Base-by-base conservation (phyloP, 2,329 filamentous ascomycete genomes). In the Cryphonectria naterciae region DNA sequence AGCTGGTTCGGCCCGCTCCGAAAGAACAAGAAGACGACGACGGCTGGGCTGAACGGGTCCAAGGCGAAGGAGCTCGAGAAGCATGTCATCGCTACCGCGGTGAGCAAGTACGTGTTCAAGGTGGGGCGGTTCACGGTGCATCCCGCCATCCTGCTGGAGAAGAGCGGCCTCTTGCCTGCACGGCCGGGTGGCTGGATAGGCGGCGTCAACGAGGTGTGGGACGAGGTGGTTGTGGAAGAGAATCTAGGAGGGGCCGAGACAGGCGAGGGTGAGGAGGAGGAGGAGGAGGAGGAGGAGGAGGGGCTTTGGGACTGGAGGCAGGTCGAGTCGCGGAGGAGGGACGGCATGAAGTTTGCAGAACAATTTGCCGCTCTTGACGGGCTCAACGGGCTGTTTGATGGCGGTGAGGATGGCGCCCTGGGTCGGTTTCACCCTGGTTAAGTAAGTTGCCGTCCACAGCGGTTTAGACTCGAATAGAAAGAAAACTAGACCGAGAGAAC, bases 41-140 rank as follows among this genome's bases (percentile, higher is more conserved):
- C 79, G 61, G 81, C 81, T n/a, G 82, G 83, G 41, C 73, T 76
- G 46, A 75, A 78, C 58, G 79, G 81, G 37, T 79, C 78, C 1
- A 75, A 78, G 63, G 84, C 81, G 28, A 77, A 79, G 46, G 78
- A 85, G 41, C 88, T 88, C 79, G 85, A 89, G 79, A 89, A 87
- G 80, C 89, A 87, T 72, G 86, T 95, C 54, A 87, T 92, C 75
- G 93, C 93, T 1, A 91, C 91, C 0, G 90, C 90, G 0, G 80
- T 95, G 60, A 91, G 88, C 82, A 95, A 94, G 83, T 95, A 95
- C 79, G 93, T 95, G 56, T 90, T 93, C 79, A 95, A 95, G 83
- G 85, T 94, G 69, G 93, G 92, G 0, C 86, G 95, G 35, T 85
- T 96, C 76, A 98, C 95, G 0, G 89, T 98, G 4, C 89, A 95